Base-by-base conservation (phyloP, 176 grass and related monocot species). In the Calamus simplicifolius region DNA sequence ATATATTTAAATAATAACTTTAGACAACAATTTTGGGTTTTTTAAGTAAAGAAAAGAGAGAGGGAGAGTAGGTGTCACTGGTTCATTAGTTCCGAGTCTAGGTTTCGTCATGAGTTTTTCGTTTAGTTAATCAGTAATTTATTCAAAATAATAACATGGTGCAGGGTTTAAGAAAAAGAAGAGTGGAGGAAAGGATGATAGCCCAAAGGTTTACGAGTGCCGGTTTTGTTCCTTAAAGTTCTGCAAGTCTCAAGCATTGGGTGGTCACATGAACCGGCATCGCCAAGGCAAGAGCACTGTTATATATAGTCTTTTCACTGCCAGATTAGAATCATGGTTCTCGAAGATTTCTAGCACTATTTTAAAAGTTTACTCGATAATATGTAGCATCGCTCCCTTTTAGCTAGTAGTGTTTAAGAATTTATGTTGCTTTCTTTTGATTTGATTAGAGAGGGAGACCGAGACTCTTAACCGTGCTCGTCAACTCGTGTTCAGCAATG, bases 211-310 rank as follows among this genome's bases (percentile, higher is more conserved):
- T 16, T 98, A 98, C 27, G 79, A 98, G 64, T 98, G 94, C 70
- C 63, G 94, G 30, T 98, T 98, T 79, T 98, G 94, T 64, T 89
- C 94, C 64, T 81, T 98, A 43, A 98, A 89, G 79, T 98, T 98
- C 62, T 61, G 81, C 70, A 98, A 98, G 57, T 98, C 94, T 59
- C 94, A 98, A 83, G 94, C 94, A 26, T 78, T 98, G 29, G 94
- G 94, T 4, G 94, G 94, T 61, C 94, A 98, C 73, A 98, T 98
- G 94, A 98, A 98, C 68, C 71, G 94, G 50, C 94, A 98, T 71
- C 81, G 94, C 4, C 94, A 89, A 89, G 94, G 94, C 60, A 81
- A 75, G 84, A 68, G 25, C 27, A 61, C 59, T 30, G 14, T 54
- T 19, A 15, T 28, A 30, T 19, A 15, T 28, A 30, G 28, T 69